phyloP scores from a whole-genome alignment of 1,284 basidiomycete genomes.

The Thecaphora thlaspeos region DNA sequence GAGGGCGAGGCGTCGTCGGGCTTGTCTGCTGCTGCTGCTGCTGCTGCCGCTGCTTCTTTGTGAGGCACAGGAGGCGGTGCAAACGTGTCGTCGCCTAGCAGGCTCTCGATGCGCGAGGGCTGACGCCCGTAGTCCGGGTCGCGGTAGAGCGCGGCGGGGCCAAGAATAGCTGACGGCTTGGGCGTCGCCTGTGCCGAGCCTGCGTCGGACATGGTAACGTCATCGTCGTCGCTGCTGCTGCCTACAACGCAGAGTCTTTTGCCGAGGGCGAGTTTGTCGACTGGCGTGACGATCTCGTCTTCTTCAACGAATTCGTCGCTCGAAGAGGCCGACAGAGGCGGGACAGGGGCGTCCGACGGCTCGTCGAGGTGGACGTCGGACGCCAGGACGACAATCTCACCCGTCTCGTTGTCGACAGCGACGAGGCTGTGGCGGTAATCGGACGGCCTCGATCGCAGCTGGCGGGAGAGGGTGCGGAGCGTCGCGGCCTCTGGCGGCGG shows the following conservation, averaged over 20 bases:
- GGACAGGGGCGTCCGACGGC: background rate
- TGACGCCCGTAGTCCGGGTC: constrained; percentile 8
- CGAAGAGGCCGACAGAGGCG: no score
- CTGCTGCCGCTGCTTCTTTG: constrained; percentile 16
- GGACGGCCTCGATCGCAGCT: background rate
- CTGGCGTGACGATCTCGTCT: constrained; percentile 5
- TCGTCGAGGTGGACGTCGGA: constrained; percentile 22
- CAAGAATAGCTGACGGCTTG: constrained; percentile 7
- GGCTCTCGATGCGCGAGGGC: constrained; percentile 6
- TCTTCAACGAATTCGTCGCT: background rate
- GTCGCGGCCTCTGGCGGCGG: background rate
- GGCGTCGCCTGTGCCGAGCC: constrained; percentile 1
- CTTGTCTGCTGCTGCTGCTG: background rate
- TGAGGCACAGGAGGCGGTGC: constrained; percentile 41
- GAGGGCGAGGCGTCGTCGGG: constrained; percentile 5
- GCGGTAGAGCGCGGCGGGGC: constrained; percentile 16
- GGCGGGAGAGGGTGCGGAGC: background rate
- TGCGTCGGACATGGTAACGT: no score
- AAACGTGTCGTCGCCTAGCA: constrained; percentile 38
- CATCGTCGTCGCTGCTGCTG: no score
- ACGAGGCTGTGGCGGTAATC: constrained; percentile 41
- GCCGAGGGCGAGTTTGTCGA: constrained; percentile 7
- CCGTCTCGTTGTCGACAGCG: constrained; percentile 43
- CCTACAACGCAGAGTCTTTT: no score
- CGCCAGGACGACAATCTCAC: constrained; percentile 38